Conservation (phyloP, 108 stramenopile genomes). For the Phaeodactylum tricornutum region DNA sequence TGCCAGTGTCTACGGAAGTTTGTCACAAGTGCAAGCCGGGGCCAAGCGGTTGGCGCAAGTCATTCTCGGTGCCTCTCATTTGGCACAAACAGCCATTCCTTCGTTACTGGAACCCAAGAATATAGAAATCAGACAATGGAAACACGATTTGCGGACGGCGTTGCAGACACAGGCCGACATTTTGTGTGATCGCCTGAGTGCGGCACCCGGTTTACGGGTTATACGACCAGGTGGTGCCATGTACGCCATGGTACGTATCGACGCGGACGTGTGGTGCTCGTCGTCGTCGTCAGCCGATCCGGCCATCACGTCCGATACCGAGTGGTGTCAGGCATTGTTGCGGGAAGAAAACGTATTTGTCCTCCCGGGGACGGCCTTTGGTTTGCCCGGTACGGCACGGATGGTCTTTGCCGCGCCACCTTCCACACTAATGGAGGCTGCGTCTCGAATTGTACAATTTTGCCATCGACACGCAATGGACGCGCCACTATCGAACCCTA, state of each 20-base stretch:
- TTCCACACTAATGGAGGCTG: conserved; percentile 36
- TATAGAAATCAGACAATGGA: conserved; percentile 43
- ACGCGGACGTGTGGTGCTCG: conserved; percentile 12
- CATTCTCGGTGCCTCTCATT: conserved; percentile 63
- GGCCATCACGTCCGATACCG: conserved; percentile 47
- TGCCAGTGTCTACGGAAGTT: conserved; percentile 28
- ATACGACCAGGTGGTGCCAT: conserved; percentile 73
- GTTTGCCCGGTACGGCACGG: conserved; percentile 30
- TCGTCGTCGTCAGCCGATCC: not conserved
- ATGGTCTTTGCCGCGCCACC: conserved; percentile 77
- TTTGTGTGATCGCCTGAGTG: conserved; percentile 25
- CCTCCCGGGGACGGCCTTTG: conserved; percentile 85
- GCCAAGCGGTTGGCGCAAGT: conserved; percentile 75
- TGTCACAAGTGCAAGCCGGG: conserved; percentile 59
- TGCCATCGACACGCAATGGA: conserved; percentile 9
- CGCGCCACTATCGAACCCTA: not conserved
- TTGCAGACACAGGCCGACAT: conserved; percentile 63
- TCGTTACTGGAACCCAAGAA: conserved; percentile 37
- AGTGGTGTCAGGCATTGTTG: conserved; percentile 61
- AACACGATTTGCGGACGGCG: conserved; percentile 31
- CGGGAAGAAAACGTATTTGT: conserved; percentile 89
- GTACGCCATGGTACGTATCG: conserved; percentile 80
- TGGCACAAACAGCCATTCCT: conserved; percentile 76
- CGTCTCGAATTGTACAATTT: conserved; percentile 53
- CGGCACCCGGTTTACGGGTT: conserved; percentile 60